Conservation (phyloP, 805 yeast species). For the Barnettozyma sp. region DNA sequence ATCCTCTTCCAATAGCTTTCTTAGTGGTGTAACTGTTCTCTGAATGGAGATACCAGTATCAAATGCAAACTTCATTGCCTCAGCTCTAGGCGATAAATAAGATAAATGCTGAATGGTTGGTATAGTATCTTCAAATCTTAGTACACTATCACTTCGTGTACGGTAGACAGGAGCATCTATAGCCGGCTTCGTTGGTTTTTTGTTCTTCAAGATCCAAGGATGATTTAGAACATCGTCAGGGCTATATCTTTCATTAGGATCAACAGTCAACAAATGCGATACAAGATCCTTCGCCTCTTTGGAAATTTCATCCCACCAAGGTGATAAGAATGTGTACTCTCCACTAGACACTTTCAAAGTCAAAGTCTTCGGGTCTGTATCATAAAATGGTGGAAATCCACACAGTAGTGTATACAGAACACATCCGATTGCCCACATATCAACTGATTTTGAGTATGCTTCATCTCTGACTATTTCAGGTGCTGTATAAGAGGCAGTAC, state of each 20-base stretch:
- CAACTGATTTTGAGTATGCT: slow-evolving; percentile 87
- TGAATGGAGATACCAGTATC: slow-evolving; percentile 84
- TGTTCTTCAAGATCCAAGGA: slow-evolving; percentile 61
- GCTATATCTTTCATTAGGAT: slow-evolving; percentile 72
- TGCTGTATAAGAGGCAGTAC: slow-evolving; percentile 97
- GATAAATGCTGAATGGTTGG: slow-evolving; percentile 12
- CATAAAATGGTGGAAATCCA: slow-evolving; percentile 97
- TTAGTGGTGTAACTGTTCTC: slow-evolving; percentile 34
- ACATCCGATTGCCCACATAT: slow-evolving; percentile 99
- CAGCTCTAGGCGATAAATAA: slow-evolving; percentile 61
- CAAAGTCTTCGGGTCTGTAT: slow-evolving; percentile 63
- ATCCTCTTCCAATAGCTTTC: slow-evolving; percentile 21
- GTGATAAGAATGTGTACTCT: slow-evolving; percentile 62
- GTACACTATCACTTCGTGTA: slow-evolving; percentile 15
- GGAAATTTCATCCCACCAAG: slow-evolving; percentile 91
- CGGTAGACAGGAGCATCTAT: slow-evolving; percentile 34
- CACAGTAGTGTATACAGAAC: slow-evolving; percentile 88
- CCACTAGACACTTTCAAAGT: slow-evolving; percentile 66
- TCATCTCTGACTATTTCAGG: slow-evolving; percentile 97
- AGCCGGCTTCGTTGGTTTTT: slow-evolving; percentile 36
- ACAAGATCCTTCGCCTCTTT: slow-evolving; percentile 85
- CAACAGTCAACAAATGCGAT: slow-evolving; percentile 67
- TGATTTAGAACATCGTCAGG: slow-evolving; percentile 75
- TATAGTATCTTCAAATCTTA: slow-evolving; percentile 26
- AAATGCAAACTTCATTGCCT: slow-evolving; percentile 77